Evolutionary conservation across 805 yeast species (phyloP).

Genomic region (Saturnispora silvae): DNA sequence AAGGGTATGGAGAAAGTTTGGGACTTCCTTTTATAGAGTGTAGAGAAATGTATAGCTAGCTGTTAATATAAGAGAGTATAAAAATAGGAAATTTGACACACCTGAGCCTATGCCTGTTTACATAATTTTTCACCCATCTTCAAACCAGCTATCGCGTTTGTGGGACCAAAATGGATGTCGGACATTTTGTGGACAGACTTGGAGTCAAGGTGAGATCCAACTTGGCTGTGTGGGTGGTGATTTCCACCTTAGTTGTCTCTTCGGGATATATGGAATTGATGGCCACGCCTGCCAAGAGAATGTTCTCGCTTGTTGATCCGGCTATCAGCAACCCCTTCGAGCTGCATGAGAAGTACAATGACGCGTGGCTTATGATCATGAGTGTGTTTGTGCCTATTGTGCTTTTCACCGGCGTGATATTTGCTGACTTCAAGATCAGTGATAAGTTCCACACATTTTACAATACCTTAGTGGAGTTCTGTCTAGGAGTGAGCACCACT

Average conservation of each 20-base stretch:
- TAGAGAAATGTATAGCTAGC: background rate
- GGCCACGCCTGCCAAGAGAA: conserved; percentile 35
- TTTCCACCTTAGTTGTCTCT: background rate
- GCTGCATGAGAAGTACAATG: conserved; percentile 28
- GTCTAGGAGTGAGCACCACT: conserved; percentile 32
- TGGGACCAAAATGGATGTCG: conserved; percentile 4
- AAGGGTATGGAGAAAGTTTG: conserved; percentile 12
- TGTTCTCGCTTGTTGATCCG: conserved; percentile 32
- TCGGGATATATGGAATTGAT: conserved; percentile 16
- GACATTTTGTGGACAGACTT: conserved; percentile 4
- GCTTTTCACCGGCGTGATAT: conserved; percentile 14
- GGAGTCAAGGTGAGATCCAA: conserved; percentile 6
- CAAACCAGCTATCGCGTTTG: background rate
- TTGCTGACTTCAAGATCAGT: conserved; percentile 10
- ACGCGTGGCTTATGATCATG: conserved; percentile 22
- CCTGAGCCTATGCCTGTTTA: background rate
- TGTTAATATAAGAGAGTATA: background rate
- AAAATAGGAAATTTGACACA: too few relatives aligned
- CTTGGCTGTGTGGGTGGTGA: conserved; percentile 6
- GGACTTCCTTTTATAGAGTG: conserved; percentile 8
- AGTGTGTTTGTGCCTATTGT: conserved; percentile 31
- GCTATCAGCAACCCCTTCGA: conserved; percentile 40
- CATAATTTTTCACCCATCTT: background rate
- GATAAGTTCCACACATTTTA: conserved; percentile 29
- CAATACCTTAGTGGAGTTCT: conserved; percentile 29